These are phyloP conservation scores for Lipomyces japonicus DNA, from an alignment of 805 yeast genomes.

Conservation along the genomic window DNA sequence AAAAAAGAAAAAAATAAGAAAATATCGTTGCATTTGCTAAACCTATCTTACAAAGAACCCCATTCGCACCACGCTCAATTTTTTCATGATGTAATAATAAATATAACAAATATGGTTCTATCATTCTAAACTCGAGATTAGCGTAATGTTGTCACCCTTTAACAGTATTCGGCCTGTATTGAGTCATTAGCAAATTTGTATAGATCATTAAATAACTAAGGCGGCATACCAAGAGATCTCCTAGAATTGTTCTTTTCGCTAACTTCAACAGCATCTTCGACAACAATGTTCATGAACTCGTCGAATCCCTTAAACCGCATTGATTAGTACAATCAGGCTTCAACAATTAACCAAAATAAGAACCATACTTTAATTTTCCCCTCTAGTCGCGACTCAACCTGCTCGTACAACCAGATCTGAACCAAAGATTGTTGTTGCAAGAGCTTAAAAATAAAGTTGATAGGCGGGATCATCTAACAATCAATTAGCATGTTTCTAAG, in stretches of 20 bases:
- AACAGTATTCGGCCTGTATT: conserved; percentile 54
- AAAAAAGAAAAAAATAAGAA: too few species aligned
- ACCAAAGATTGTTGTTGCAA: conserved; percentile 79
- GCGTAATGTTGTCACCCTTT: conserved; percentile 91
- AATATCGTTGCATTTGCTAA: too few species aligned
- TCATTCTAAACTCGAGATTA: conserved; percentile 48
- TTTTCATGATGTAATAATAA: too few species aligned
- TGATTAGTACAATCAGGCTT: not conserved
- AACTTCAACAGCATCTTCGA: conserved; percentile 63
- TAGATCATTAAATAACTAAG: not conserved
- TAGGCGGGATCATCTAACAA: conserved; percentile 72
- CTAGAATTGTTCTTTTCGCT: conserved; percentile 48
- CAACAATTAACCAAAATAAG: too few species aligned
- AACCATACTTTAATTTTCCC: conserved; percentile 59
- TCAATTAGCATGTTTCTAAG: not conserved
- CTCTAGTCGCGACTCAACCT: conserved; percentile 66
- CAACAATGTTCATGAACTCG: conserved; percentile 87
- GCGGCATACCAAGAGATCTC: conserved; percentile 53
- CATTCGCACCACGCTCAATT: too few species aligned
- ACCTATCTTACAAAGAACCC: too few species aligned
- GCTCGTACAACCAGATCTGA: conserved; percentile 86
- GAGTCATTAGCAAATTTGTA: not conserved
- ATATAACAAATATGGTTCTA: conserved; percentile 15
- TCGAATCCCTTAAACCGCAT: conserved; percentile 64
- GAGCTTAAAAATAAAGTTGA: conserved; percentile 81